These are phyloP conservation scores for Phaeotremella fagi DNA, from an alignment of 768 basidiomycete genomes.

Conservation along the genomic window DNA sequence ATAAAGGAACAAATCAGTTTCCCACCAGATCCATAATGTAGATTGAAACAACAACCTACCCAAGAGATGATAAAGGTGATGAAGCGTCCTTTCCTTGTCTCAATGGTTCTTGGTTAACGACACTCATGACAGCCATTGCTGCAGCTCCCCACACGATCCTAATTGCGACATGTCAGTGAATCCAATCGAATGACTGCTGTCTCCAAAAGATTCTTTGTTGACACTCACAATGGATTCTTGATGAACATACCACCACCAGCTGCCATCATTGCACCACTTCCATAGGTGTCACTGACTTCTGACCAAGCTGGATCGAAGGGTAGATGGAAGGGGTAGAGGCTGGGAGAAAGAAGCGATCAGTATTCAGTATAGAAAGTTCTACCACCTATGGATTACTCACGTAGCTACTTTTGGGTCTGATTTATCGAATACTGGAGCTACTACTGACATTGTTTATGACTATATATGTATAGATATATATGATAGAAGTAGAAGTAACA, in stretches of 20 bases:
- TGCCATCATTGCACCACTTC: conserved; percentile 30
- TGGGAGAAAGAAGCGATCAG: conserved; percentile 1
- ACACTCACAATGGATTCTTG: conserved; percentile 38
- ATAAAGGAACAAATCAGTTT: background rate
- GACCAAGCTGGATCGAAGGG: conserved; percentile 34
- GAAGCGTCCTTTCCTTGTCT: conserved; percentile 26
- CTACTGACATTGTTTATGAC: conserved; percentile 20
- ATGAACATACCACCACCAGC: conserved; percentile 43
- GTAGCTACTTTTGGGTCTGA: conserved; percentile 31
- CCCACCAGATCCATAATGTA: background rate
- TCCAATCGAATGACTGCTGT: background rate
- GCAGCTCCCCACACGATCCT: conserved; percentile 36
- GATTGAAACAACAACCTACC: conserved; percentile 14
- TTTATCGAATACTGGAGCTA: conserved; percentile 37
- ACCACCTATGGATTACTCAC: conserved; percentile 15
- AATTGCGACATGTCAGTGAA: background rate
- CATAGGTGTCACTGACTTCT: conserved; percentile 28
- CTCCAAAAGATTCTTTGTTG: background rate
- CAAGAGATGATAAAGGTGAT: conserved; percentile 27
- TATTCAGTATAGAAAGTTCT: background rate
- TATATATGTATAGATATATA: background rate
- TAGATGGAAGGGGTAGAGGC: conserved; percentile 31
- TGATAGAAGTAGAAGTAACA: background rate
- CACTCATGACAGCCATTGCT: conserved; percentile 23
- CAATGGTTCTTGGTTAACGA: conserved; percentile 30